Evolutionary conservation across 2,329 filamentous ascomycete genomes (phyloP).

Genomic region (Aspergillus aculeatus): DNA sequence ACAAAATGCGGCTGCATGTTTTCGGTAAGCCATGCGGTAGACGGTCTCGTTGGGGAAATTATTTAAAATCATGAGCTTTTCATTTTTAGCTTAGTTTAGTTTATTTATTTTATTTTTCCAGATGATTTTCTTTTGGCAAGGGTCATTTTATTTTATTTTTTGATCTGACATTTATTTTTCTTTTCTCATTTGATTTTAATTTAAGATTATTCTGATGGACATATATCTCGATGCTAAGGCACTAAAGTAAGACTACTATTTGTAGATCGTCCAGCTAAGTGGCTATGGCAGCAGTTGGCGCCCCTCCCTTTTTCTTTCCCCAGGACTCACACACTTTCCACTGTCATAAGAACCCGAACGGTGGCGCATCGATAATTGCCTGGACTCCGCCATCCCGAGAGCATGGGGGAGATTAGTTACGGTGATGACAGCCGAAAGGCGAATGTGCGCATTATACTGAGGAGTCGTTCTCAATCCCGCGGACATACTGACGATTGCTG

Average conservation of each 20-base stretch:
- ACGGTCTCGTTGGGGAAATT: conserved; percentile 7
- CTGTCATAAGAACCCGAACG: conserved; percentile 2
- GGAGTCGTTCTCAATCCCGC: background rate
- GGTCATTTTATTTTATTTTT: background rate
- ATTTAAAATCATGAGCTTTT: background rate
- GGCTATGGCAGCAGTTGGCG: conserved; percentile 5
- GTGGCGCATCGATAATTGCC: conserved; percentile 9
- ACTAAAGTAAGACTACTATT: conserved; percentile 1
- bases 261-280: conserved; percentile 6
- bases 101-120: background rate
- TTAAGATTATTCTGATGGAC: background rate
- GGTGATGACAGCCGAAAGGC: background rate
- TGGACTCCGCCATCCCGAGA: background rate
- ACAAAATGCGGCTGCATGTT: conserved; percentile 18
- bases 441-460: background rate
- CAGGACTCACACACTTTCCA: conserved; percentile 3
- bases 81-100: background rate
- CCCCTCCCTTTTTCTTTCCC: background rate
- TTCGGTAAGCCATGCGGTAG: conserved; percentile 21
- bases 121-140: background rate
- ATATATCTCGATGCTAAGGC: background rate
- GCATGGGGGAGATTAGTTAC: background rate
- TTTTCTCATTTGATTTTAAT: background rate
- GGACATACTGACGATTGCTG: background rate
- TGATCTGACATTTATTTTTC: background rate